These are phyloP conservation scores for Zostera marina DNA, from an alignment of 116 monocot species.

Conservation along the genomic window DNA sequence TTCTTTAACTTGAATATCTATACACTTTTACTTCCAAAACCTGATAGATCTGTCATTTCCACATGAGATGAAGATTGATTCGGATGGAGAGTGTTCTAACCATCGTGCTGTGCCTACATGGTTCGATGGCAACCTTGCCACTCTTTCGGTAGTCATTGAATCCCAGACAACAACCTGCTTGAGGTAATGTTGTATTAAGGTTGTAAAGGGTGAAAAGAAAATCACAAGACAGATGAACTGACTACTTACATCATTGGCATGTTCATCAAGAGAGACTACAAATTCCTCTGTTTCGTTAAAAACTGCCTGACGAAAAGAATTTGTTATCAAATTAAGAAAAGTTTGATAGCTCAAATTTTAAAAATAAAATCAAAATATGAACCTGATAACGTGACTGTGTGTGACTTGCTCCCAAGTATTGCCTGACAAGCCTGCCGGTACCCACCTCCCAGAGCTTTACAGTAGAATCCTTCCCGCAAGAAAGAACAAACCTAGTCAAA, in stretches of 20 bases:
- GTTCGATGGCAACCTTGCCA: slow-evolving; percentile 66
- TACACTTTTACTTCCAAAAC: slow-evolving; percentile 53
- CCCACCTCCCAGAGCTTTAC: slow-evolving; percentile 87
- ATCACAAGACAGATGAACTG: neutral
- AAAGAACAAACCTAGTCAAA: slow-evolving; percentile 58
- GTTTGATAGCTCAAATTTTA: neutral
- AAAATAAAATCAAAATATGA: neutral
- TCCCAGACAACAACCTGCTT: slow-evolving; percentile 85
- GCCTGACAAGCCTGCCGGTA: slow-evolving; percentile 75
- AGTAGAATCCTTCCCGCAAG: slow-evolving; percentile 87
- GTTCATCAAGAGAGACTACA: slow-evolving; percentile 63
- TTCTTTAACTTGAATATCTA: slow-evolving; percentile 6
- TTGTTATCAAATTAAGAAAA: neutral
- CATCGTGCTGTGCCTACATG: slow-evolving; percentile 63
- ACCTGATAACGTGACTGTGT: slow-evolving; percentile 69
- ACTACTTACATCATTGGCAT: slow-evolving; percentile 58
- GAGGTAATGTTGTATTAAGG: neutral
- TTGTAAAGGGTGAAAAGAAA: neutral
- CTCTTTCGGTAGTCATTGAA: slow-evolving; percentile 61
- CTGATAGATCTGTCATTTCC: slow-evolving; percentile 74
- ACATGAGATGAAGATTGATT: slow-evolving; percentile 58
- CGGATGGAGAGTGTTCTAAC: slow-evolving; percentile 76
- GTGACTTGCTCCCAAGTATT: slow-evolving; percentile 73
- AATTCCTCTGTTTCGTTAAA: slow-evolving; percentile 89
- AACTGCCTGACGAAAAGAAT: slow-evolving; percentile 41